Evolutionary conservation across 2,329 filamentous ascomycete species (phyloP).

Genomic region (Achaetomium macrosporum): DNA sequence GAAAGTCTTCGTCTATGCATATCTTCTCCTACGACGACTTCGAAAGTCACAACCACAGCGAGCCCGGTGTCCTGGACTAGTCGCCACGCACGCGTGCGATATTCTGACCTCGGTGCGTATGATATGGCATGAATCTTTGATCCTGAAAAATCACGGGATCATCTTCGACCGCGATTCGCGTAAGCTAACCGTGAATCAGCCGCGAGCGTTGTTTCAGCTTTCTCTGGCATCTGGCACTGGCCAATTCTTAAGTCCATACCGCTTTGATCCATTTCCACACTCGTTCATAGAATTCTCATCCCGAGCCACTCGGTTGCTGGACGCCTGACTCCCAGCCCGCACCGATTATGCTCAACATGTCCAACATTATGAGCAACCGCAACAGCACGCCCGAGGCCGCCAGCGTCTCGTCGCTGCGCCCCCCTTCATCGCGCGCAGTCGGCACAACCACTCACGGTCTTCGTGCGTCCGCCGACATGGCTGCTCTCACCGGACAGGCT

Average conservation of each 20-base stretch:
- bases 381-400: conserved; percentile 95
- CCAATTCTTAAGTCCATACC: conserved; percentile 16
- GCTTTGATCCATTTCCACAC: conserved; percentile 14
- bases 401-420: conserved; percentile 74
- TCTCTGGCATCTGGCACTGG: conserved; percentile 25
- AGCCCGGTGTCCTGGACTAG: conserved; percentile 15
- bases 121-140: conserved; percentile 31
- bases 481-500: conserved; percentile 64
- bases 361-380: conserved; percentile 73
- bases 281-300: conserved; percentile 7
- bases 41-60: conserved; percentile 22
- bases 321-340: conserved; percentile 9
- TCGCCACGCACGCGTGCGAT: conserved; percentile 11
- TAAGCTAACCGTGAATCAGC: conserved; percentile 28
- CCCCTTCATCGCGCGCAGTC: conserved; percentile 71
- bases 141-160: conserved; percentile 34
- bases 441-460: conserved; percentile 67
- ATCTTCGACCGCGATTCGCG: conserved; percentile 28
- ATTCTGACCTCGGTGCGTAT: conserved; percentile 18
- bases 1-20: conserved; percentile 23
- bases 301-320: conserved; percentile 1
- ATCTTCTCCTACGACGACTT: conserved; percentile 23
- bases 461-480: conserved; percentile 94
- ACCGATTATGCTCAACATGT: conserved; percentile 51
- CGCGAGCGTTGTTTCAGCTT: conserved; percentile 34